Conservation (phyloP, 2,329 filamentous ascomycete genomes). For the Talaromyces sp. region DNA sequence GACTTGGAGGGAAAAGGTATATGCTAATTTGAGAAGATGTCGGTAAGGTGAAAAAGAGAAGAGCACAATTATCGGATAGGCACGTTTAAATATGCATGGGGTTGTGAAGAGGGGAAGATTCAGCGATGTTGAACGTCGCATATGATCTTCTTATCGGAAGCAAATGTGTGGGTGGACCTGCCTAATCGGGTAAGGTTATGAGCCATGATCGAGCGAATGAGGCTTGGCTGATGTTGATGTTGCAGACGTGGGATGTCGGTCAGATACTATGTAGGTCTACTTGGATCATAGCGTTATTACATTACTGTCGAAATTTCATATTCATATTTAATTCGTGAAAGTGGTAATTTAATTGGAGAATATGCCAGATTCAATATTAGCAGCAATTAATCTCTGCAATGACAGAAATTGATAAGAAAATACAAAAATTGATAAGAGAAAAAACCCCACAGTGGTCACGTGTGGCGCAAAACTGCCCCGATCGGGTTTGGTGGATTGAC, state of each 20-base stretch:
- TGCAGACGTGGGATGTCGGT: not conserved
- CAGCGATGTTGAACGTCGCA: conserved; percentile 14
- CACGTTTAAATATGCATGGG: conserved; percentile 11
- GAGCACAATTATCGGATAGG: conserved; percentile 12
- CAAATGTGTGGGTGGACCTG: conserved; percentile 31
- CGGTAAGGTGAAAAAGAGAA: not conserved
- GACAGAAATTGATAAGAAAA: not conserved
- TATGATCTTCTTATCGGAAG: conserved; percentile 19
- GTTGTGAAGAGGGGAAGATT: conserved; percentile 2
- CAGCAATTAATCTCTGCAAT: too few relatives aligned
- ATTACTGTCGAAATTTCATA: too few relatives aligned
- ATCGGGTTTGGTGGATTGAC: conserved; percentile 28
- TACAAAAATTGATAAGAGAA: conserved; percentile 3
- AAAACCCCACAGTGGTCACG: conserved; percentile 12
- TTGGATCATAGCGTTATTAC: too few relatives aligned
- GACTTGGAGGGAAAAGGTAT: not conserved
- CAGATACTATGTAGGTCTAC: too few relatives aligned
- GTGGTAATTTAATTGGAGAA: too few relatives aligned
- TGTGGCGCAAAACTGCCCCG: conserved; percentile 23
- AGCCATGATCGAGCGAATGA: conserved; percentile 1
- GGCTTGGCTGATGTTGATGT: not conserved
- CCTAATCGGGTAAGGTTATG: conserved; percentile 25
- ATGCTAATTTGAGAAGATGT: not conserved
- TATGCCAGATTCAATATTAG: too few relatives aligned
- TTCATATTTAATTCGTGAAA: too few relatives aligned